phyloP scores from a whole-genome alignment of 1,284 basidiomycete genomes.

The Trametes polyzona region DNA sequence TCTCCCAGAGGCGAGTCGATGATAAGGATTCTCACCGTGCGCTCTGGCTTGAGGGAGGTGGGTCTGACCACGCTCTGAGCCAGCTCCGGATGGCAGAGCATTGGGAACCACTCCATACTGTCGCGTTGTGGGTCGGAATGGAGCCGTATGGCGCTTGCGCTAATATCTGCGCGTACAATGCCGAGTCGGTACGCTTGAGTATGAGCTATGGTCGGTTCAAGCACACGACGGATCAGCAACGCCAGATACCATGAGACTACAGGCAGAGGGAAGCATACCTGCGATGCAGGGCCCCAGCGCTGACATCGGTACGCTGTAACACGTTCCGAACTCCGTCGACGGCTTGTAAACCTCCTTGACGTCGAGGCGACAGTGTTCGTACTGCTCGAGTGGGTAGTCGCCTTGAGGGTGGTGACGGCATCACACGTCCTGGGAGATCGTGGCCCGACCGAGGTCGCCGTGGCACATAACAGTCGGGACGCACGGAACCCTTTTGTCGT shows the following conservation, averaged over 20 bases:
- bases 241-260: too few relatives aligned
- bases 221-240: too few relatives aligned
- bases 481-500: background rate
- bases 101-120: too few relatives aligned
- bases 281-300: background rate
- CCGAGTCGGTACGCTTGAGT: too few relatives aligned
- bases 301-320: background rate
- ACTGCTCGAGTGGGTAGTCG: background rate
- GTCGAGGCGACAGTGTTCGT: slow-evolving; percentile 21
- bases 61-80: background rate
- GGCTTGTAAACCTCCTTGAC: slow-evolving; percentile 25
- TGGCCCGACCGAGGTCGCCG: slow-evolving; percentile 4
- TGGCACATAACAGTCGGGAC: slow-evolving; percentile 10
- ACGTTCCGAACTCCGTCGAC: background rate
- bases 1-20: too few relatives aligned
- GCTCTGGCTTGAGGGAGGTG: background rate
- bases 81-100: slow-evolving; percentile 14
- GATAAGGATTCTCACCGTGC: background rate
- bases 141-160: too few relatives aligned
- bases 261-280: too few relatives aligned
- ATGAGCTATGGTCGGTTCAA: too few relatives aligned
- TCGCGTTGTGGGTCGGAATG: too few relatives aligned
- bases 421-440: slow-evolving; percentile 1
- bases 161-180: too few relatives aligned
- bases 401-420: background rate